A percentile compares a stretch with the other conserved stretches of the same genome.
These are phyloP conservation scores for Cladosporium sp. DNA, from an alignment of 2,329 filamentous ascomycete genomes.

Conservation along the genomic window DNA sequence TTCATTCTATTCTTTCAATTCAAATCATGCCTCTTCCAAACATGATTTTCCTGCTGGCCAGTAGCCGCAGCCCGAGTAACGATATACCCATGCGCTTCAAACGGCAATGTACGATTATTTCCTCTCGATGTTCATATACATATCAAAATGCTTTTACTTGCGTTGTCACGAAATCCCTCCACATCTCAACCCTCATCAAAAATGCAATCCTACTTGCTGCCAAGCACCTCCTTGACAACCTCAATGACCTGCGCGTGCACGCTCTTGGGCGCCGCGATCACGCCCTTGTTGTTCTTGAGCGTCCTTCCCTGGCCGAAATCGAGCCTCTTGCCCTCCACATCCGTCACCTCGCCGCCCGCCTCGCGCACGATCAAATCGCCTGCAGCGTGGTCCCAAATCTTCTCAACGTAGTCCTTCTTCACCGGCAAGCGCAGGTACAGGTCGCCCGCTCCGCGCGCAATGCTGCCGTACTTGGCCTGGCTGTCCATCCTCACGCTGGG, in stretches of 20 bases:
- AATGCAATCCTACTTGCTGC: slow-evolving; percentile 34
- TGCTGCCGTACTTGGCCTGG: slow-evolving; percentile 95
- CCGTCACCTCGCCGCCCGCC: slow-evolving; percentile 86
- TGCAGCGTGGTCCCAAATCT: slow-evolving; percentile 99
- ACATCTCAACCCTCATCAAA: not conserved
- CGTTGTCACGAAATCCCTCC: not conserved
- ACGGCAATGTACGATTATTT: not conserved
- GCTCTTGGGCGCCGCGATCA: slow-evolving; percentile 77
- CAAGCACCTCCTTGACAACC: slow-evolving; percentile 76
- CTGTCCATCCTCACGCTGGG: slow-evolving; percentile 95
- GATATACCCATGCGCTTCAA: too few relatives aligned
- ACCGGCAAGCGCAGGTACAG: slow-evolving; percentile 89
- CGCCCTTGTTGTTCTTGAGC: slow-evolving; percentile 84
- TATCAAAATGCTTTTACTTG: not conserved
- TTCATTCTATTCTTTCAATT: not conserved
- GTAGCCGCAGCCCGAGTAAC: not conserved
- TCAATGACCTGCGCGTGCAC: slow-evolving; percentile 73
- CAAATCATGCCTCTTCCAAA: not conserved
- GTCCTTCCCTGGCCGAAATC: slow-evolving; percentile 87
- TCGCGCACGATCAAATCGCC: slow-evolving; percentile 92
- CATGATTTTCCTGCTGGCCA: too few relatives aligned
- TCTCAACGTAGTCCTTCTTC: slow-evolving; percentile 86
- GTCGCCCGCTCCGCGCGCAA: slow-evolving; percentile 89
- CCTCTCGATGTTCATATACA: not conserved
- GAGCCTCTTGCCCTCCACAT: slow-evolving; percentile 76